Conservation (phyloP, 2,329 filamentous ascomycete genomes). For the Pseudohalonectria lignicola region DNA sequence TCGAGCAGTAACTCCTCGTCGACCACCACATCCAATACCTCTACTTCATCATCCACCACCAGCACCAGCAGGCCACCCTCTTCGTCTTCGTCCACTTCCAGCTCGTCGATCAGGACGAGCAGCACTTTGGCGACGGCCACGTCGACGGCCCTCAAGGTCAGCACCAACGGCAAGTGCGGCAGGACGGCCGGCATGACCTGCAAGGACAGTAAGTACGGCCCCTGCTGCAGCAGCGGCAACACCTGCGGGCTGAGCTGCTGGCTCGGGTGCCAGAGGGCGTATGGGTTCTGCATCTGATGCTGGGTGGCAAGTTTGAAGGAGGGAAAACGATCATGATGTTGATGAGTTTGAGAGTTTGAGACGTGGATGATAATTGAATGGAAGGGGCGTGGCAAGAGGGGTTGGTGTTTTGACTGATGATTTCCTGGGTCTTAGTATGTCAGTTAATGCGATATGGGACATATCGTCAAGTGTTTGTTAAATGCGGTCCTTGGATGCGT, state of each 20-base stretch:
- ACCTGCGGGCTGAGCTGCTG: not conserved
- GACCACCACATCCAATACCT: not conserved
- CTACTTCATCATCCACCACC: too few species aligned
- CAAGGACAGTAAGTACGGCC: not conserved
- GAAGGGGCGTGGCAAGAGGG: too few species aligned
- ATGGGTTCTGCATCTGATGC: not conserved
- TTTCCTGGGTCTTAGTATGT: too few species aligned
- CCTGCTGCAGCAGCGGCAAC: slow-evolving; percentile 1
- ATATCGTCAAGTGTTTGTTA: too few species aligned
- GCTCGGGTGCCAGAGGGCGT: not conserved
- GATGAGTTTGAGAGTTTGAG: too few species aligned
- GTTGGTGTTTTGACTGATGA: too few species aligned
- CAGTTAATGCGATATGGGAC: too few species aligned
- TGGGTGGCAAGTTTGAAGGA: not conserved
- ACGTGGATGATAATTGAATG: too few species aligned
- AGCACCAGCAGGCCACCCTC: not conserved
- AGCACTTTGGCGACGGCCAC: not conserved
- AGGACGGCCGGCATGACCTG: not conserved
- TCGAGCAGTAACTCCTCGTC: not conserved
- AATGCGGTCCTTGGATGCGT: too few species aligned
- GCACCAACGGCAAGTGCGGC: slow-evolving; percentile 4
- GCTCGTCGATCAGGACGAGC: not conserved
- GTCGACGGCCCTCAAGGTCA: not conserved
- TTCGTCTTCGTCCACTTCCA: not conserved
- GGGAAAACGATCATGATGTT: not conserved